Base-by-base conservation (phyloP, 2,329 filamentous ascomycete species). In the Graphilbum ipis-grandicollis region DNA sequence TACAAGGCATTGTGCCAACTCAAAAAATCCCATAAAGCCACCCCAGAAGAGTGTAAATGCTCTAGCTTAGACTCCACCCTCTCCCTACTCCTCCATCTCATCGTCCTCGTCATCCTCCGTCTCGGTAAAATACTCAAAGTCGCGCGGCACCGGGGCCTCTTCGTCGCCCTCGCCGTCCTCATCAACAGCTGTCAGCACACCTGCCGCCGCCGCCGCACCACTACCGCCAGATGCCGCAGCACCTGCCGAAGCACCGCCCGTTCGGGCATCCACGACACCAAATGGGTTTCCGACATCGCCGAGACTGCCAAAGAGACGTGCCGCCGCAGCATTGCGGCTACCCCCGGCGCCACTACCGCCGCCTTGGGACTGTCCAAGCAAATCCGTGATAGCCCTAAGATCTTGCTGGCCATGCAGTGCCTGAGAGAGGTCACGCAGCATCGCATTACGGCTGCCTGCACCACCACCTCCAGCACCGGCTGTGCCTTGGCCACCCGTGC, bases 51-150 rank as follows among this genome's bases (percentile, higher is more conserved):
- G n/a, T n/a, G n/a, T n/a, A n/a, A n/a, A n/a, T n/a, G n/a, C n/a
- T n/a, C n/a, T n/a, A n/a, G n/a, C n/a, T 7, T 25, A 25, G 8
- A 25, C 23, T 7, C 12, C 23, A 12, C 23, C 6, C 30, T 31
- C n/a, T n/a, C 31, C 31, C 23, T 28, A 33, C 30, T 19, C 19
- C 17, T 34, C 9, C 9, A 23, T 26, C n/a, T 33, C 29, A 6
- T 32, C 21, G 18, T 42, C 39, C 19, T 56, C 50, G 26, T 65
- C 61, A 14, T 63, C 57, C 23, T 64, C 63, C 32, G 72, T 73
- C 37, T 83, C 79, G 5, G 76, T 76, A 47, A 78, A 75, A 54
- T 90, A 86, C 42, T 88, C 79, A 56, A 90, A 90, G 36, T 82
- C 76, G 10, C 61, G 59, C 5, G 82, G 83, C 7, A 72, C 54